Conservation (phyloP, 305 asterid species). For the Fraxinus dipetala region DNA sequence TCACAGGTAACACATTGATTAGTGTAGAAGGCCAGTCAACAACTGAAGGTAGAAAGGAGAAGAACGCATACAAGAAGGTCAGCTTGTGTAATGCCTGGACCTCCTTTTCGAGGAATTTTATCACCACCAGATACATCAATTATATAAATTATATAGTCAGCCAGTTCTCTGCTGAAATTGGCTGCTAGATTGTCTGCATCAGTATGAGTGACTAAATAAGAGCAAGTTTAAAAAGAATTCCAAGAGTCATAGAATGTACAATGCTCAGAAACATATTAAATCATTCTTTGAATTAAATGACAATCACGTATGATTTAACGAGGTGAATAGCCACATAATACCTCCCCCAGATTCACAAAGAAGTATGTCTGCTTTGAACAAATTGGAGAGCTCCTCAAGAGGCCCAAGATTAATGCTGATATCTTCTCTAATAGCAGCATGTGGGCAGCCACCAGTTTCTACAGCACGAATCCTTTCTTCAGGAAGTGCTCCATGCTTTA, state of each 20-base stretch:
- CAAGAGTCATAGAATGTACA: neutral
- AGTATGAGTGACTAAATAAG: conserved; percentile 7
- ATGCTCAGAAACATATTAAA: neutral
- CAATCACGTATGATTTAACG: neutral
- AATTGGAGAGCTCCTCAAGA: conserved; percentile 89
- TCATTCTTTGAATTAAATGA: neutral
- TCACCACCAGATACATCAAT: conserved; percentile 94
- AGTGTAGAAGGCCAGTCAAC: neutral
- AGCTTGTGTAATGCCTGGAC: conserved; percentile 97
- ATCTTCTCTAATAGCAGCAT: conserved; percentile 95
- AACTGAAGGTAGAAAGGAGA: neutral
- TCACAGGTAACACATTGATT: neutral
- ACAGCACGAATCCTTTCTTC: conserved; percentile 95
- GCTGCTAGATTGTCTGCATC: conserved; percentile 87
- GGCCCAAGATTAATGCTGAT: conserved; percentile 94
- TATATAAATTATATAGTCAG: conserved; percentile 85
- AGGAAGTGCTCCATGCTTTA: conserved; percentile 91
- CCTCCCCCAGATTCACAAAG: conserved; percentile 99
- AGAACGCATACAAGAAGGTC: conserved; percentile 76
- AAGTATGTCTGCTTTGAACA: conserved; percentile 80
- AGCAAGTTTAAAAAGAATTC: conserved; percentile 2
- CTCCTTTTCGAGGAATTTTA: conserved; percentile 97
- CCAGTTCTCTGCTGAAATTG: conserved; percentile 93
- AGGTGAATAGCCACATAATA: conserved; percentile 22
- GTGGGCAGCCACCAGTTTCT: conserved; percentile 98